phyloP scores from a whole-genome alignment of 805 yeast species.

The Saccharomycopsis babjevae region DNA sequence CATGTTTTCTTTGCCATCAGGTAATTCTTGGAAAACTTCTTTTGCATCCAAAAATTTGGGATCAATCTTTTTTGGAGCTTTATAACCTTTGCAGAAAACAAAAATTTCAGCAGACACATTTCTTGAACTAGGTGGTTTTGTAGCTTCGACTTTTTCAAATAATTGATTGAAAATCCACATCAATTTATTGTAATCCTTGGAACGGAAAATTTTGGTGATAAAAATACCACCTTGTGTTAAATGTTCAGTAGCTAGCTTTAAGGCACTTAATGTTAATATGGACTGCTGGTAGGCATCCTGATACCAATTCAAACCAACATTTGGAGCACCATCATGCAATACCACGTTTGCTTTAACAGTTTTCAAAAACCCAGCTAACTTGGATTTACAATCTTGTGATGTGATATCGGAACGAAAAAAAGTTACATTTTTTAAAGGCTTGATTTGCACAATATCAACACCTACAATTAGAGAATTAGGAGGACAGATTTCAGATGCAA shows the following conservation, averaged over 20 bases:
- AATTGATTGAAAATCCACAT: slow-evolving; percentile 97
- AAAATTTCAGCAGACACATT: slow-evolving; percentile 98
- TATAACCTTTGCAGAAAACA: slow-evolving; percentile 91
- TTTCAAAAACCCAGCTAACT: slow-evolving; percentile 88
- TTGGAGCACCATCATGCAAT: slow-evolving; percentile 99
- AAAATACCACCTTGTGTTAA: slow-evolving; percentile 87
- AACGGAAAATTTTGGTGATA: slow-evolving; percentile 93
- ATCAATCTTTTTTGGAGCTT: slow-evolving; percentile 92
- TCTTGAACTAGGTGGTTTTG: slow-evolving; percentile 98
- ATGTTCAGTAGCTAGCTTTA: slow-evolving; percentile 90
- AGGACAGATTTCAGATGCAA: slow-evolving; percentile 89
- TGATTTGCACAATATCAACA: slow-evolving; percentile 97
- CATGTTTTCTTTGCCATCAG: slow-evolving; percentile 61
- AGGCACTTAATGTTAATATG: slow-evolving; percentile 86
- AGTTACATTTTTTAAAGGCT: slow-evolving; percentile 89
- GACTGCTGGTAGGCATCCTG: slow-evolving; percentile 99
- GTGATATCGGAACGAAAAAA: slow-evolving; percentile 90
- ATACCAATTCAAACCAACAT: slow-evolving; percentile 99
- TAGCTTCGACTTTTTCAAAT: slow-evolving; percentile 94
- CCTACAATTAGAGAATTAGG: slow-evolving; percentile 89
- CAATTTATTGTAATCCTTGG: slow-evolving; percentile 95
- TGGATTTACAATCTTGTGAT: slow-evolving; percentile 94
- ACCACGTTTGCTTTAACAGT: slow-evolving; percentile 99
- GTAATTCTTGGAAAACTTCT: slow-evolving; percentile 88
- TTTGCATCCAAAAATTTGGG: slow-evolving; percentile 86